phyloP scores from a whole-genome alignment of 2,329 filamentous ascomycete genomes.

The Monosporascus sp. region DNA sequence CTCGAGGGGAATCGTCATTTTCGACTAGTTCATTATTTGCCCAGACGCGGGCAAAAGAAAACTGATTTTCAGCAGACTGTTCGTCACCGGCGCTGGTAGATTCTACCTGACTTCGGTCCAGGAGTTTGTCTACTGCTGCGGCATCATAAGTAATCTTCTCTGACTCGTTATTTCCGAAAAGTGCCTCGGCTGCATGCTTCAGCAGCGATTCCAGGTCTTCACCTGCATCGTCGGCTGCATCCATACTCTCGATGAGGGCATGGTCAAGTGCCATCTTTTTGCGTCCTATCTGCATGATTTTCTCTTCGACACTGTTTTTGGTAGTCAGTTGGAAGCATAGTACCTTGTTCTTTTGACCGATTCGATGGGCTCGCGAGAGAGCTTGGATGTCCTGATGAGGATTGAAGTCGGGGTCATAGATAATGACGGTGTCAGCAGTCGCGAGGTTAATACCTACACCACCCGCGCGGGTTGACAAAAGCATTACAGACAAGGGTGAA shows the following conservation, averaged over 20 bases:
- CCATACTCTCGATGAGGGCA: slow-evolving; percentile 88
- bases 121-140: slow-evolving; percentile 76
- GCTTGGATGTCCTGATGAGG: slow-evolving; percentile 97
- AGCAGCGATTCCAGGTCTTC: slow-evolving; percentile 84
- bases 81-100: slow-evolving; percentile 62
- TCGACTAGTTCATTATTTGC: slow-evolving; percentile 74
- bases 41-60: slow-evolving; percentile 89
- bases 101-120: slow-evolving; percentile 82
- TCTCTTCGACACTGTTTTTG: slow-evolving; percentile 82
- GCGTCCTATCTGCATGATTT: slow-evolving; percentile 91
- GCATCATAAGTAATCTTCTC: slow-evolving; percentile 77
- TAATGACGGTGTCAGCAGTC: slow-evolving; percentile 95
- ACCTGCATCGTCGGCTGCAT: slow-evolving; percentile 71
- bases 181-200: slow-evolving; percentile 76
- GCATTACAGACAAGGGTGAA: slow-evolving; percentile 80
- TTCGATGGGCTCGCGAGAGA: slow-evolving; percentile 87
- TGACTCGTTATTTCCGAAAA: slow-evolving; percentile 72
- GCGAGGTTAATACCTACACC: slow-evolving; percentile 97
- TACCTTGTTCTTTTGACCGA: slow-evolving; percentile 94
- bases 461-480: slow-evolving; percentile 89
- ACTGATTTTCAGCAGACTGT: slow-evolving; percentile 67
- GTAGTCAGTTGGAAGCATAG: slow-evolving; percentile 94
- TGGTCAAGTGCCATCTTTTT: slow-evolving; percentile 97
- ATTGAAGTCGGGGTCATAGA: slow-evolving; percentile 95
- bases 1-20: slow-evolving; percentile 48